A percentile compares a stretch with the other conserved stretches of the same genome.
phyloP scores from a whole-genome alignment of 208 protist genomes.

The Trichomonas tenax region DNA sequence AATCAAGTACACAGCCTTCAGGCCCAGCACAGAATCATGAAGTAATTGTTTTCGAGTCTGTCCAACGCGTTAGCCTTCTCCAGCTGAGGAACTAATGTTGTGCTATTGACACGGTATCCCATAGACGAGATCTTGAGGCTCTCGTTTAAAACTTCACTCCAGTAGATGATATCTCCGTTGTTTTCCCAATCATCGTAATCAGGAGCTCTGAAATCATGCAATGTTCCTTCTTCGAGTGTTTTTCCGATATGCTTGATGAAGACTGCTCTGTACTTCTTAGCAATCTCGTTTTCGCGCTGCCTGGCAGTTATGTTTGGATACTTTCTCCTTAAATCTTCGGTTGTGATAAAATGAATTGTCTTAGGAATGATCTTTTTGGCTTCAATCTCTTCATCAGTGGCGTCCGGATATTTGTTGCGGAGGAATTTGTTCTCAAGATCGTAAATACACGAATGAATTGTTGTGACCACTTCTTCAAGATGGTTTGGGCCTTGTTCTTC shows the following conservation, averaged over 20 bases:
- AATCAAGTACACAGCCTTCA: too few relatives aligned
- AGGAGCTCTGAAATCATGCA: constrained; percentile 31
- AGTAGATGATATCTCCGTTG: constrained; percentile 41
- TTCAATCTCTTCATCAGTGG: constrained; percentile 9
- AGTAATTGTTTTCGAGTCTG: not conserved
- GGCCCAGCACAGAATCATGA: too few relatives aligned
- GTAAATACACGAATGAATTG: constrained; percentile 27
- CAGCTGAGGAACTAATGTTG: not conserved
- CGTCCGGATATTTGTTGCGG: not conserved
- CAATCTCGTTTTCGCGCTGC: constrained; percentile 31
- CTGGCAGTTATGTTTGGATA: constrained; percentile 36
- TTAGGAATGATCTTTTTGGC: not conserved
- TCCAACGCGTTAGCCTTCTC: not conserved
- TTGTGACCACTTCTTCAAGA: constrained; percentile 18
- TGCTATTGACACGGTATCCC: constrained; percentile 12
- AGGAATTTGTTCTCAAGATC: constrained; percentile 22
- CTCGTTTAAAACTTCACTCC: constrained; percentile 29
- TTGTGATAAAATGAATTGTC: constrained; percentile 31
- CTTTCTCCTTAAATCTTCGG: constrained; percentile 28
- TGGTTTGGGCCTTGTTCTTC: constrained; percentile 27
- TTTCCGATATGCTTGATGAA: constrained; percentile 35
- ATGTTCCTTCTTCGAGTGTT: not conserved
- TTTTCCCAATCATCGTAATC: constrained; percentile 42
- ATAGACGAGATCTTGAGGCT: constrained; percentile 26
- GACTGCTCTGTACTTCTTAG: constrained; percentile 29